These are phyloP conservation scores for Trichoderma atroviride DNA, from an alignment of 2,329 filamentous ascomycete genomes.

Conservation along the genomic window DNA sequence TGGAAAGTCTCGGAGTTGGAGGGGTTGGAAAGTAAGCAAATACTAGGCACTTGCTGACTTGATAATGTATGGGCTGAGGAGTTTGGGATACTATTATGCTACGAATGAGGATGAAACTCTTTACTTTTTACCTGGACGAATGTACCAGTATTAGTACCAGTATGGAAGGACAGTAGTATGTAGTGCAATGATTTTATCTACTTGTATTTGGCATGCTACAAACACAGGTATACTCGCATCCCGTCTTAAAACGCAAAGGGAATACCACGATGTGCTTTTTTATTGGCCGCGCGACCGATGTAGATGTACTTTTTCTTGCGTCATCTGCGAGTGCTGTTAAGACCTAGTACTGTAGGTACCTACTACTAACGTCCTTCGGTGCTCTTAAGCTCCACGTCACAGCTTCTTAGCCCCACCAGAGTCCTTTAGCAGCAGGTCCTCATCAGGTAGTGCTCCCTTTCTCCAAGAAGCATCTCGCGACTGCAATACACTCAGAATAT, in stretches of 20 bases:
- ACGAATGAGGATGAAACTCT: conserved; percentile 10
- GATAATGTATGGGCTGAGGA: conserved; percentile 23
- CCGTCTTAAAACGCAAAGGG: not conserved
- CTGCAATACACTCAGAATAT: not conserved
- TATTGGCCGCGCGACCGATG: not conserved
- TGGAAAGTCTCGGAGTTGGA: conserved; percentile 14
- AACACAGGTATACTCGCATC: not conserved
- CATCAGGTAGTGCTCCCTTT: not conserved
- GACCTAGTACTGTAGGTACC: not conserved
- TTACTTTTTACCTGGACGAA: conserved; percentile 2
- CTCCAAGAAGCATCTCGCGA: not conserved
- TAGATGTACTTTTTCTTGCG: not conserved
- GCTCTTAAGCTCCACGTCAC: conserved; percentile 22
- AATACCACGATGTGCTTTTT: not conserved
- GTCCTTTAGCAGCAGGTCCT: not conserved
- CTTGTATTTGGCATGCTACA: not conserved
- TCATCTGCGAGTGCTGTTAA: not conserved
- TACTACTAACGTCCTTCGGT: not conserved
- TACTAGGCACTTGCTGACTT: conserved; percentile 18
- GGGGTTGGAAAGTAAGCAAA: conserved; percentile 16
- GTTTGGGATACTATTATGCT: conserved; percentile 24
- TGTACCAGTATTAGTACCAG: conserved; percentile 14
- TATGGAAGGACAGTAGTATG: conserved; percentile 6
- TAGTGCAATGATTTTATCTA: conserved; percentile 19
- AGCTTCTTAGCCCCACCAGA: conserved; percentile 19